phyloP scores from a whole-genome alignment of 2,329 filamentous ascomycete genomes.

The Knufia petricola region DNA sequence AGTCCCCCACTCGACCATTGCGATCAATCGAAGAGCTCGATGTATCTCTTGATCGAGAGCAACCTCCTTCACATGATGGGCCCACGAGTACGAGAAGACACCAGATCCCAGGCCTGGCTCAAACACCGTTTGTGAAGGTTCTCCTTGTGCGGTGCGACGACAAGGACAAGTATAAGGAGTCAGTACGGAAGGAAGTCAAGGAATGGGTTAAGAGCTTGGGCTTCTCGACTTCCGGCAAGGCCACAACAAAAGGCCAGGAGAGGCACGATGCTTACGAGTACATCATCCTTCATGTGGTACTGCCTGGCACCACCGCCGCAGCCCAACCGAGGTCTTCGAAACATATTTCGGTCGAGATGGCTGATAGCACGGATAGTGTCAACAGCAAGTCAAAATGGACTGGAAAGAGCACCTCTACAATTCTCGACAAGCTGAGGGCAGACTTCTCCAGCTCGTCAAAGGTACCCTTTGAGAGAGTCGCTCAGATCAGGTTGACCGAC shows the following conservation, averaged over 20 bases:
- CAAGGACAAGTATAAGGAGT: slow-evolving; percentile 82
- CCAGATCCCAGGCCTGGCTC: slow-evolving; percentile 86
- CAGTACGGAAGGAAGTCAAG: slow-evolving; percentile 65
- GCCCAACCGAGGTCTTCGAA: slow-evolving; percentile 59
- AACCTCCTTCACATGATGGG: slow-evolving; percentile 28
- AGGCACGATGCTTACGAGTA: slow-evolving; percentile 96
- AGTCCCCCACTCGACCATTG: slow-evolving; percentile 80
- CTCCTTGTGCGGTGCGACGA: slow-evolving; percentile 88
- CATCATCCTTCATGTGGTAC: slow-evolving; percentile 84
- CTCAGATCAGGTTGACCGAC: slow-evolving; percentile 64
- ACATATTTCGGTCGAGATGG: slow-evolving; percentile 37
- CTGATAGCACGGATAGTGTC: slow-evolving; percentile 54
- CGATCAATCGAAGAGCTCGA: slow-evolving; percentile 90
- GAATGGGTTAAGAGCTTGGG: slow-evolving; percentile 73
- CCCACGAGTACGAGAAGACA: slow-evolving; percentile 54
- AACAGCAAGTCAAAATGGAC: slow-evolving; percentile 62
- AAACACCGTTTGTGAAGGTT: slow-evolving; percentile 88
- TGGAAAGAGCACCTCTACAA: slow-evolving; percentile 64
- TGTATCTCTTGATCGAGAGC: slow-evolving; percentile 69
- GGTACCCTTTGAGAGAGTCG: slow-evolving; percentile 62
- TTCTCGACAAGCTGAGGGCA: slow-evolving; percentile 78
- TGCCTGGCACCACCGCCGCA: slow-evolving; percentile 73
- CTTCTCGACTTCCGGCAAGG: slow-evolving; percentile 20
- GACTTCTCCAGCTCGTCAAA: slow-evolving; percentile 82
- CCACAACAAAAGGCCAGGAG: slow-evolving; percentile 57